These are phyloP conservation scores for Alternaria tenuissima DNA, from an alignment of 2,329 filamentous ascomycete genomes.

Conservation along the genomic window DNA sequence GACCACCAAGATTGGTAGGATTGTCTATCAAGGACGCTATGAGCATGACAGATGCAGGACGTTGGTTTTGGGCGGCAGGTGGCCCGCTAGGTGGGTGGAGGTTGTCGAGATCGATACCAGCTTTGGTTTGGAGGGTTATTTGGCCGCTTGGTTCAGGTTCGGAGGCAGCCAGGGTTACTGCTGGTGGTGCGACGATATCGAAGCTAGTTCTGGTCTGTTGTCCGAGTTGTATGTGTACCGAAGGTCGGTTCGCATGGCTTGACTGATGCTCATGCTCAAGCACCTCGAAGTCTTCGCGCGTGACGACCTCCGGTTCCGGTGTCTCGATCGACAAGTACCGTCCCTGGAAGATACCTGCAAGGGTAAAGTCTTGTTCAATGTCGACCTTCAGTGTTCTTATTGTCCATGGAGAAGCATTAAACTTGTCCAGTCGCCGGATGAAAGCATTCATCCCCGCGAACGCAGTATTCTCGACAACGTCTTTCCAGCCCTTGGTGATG, in stretches of 20 bases:
- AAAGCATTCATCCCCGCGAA: conserved; percentile 55
- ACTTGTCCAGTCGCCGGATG: conserved; percentile 55
- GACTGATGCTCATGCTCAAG: conserved; percentile 42
- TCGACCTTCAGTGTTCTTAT: conserved; percentile 52
- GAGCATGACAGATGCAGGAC: conserved; percentile 53
- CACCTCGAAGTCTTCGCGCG: conserved; percentile 51
- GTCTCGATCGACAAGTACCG: conserved; percentile 55
- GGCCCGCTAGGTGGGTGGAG: conserved; percentile 30
- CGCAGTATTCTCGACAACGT: conserved; percentile 51
- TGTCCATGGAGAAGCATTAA: conserved; percentile 51
- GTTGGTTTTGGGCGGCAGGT: conserved; percentile 29
- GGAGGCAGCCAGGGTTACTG: not conserved
- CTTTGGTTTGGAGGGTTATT: conserved; percentile 61
- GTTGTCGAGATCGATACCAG: conserved; percentile 52
- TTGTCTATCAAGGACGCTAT: conserved; percentile 61
- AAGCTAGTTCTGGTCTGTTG: not conserved
- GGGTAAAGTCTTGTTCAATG: conserved; percentile 53
- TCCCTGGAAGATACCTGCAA: conserved; percentile 57
- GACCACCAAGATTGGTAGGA: conserved; percentile 60
- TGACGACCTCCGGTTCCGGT: conserved; percentile 49
- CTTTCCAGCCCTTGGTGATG: conserved; percentile 44
- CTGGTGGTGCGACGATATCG: not conserved
- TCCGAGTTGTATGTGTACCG: conserved; percentile 28
- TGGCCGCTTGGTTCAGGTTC: conserved; percentile 9
- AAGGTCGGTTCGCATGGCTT: conserved; percentile 18